Base-by-base conservation (phyloP, 345 rosid species). In the Melastoma malabathricum region DNA sequence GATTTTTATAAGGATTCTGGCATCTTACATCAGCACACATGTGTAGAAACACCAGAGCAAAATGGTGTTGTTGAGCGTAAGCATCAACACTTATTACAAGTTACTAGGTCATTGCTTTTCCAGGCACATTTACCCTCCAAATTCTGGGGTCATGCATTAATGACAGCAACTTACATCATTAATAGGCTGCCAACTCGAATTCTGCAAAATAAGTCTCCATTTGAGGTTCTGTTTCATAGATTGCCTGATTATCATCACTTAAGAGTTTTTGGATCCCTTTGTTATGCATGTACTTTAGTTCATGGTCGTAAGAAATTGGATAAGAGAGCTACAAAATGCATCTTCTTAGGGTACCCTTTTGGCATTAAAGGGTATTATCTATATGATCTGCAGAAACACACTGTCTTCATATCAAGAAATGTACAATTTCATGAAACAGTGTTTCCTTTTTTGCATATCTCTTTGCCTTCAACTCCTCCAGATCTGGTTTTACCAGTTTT, bases 41-140 rank as follows among this genome's bases (percentile, higher is more conserved):
- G 55, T 17, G 49, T 13, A 0, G 3, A 46, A 3, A 43, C 59
- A 0, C 50, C 43, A 15, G 16, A 54, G 2, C 46, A 54, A 49
- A 55, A 61, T 43, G 55, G 55, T 0, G 12, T 55, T 20, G 55
- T 18, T 1, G 50, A 61, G 46, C 7, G 48, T 2, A 61, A 61
- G 13, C 54, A 61, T 1, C 16, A 43, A 13, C 55, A 55, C 5
- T 14, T 61, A 1, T 2, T 41, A 3, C 31, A 61, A 7, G 19
- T 15, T 1, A 15, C 19, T 4, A 4, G 47, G 14, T 45, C 50
- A 19, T 4, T 61, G 15, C 0, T 48, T 9, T 48, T 47, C 47
- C 25, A 22, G 4, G 25, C 25, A 22, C 25, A 22, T 22, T 22
- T 22, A 22, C 25, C 25, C 2, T 1, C 25, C 2, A 22, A 22